These are phyloP conservation scores for Phellopilus nigrolimitatus DNA, from an alignment of 1,284 basidiomycete species.

Conservation along the genomic window DNA sequence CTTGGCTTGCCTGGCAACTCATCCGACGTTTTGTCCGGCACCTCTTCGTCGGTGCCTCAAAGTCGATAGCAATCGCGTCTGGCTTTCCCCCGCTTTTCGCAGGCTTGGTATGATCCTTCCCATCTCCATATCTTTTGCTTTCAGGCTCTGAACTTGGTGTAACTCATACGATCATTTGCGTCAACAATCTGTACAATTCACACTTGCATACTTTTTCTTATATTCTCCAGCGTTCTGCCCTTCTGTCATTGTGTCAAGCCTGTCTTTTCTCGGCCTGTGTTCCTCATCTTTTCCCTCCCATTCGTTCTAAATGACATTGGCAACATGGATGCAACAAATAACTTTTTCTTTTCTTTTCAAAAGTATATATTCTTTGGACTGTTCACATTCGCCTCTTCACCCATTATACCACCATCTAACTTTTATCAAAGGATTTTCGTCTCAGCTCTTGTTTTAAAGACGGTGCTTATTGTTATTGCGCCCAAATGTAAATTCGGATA, in stretches of 20 bases:
- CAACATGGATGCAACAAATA: too few species aligned
- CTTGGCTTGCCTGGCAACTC: background rate
- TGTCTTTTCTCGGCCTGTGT: background rate
- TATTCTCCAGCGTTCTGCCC: too few species aligned
- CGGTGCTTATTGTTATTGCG: too few species aligned
- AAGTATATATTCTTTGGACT: background rate
- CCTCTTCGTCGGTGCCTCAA: too few species aligned
- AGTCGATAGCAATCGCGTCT: too few species aligned
- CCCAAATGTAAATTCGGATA: too few species aligned
- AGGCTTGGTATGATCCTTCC: background rate
- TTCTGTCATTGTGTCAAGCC: too few species aligned
- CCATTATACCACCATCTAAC: background rate
- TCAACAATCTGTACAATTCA: background rate
- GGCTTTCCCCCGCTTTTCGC: background rate
- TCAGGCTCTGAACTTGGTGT: background rate
- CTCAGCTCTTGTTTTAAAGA: too few species aligned
- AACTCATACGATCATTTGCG: background rate
- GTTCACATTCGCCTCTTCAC: background rate
- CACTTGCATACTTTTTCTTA: constrained; percentile 1
- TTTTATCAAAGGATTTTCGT: background rate
- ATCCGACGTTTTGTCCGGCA: background rate
- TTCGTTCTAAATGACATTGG: background rate
- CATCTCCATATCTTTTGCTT: background rate
- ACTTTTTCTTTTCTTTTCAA: constrained; percentile 1
- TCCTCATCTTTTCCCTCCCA: background rate